Evolutionary conservation across 108 stramenopile genomes (phyloP).

Genomic region (Stephanodiscus triporus): DNA sequence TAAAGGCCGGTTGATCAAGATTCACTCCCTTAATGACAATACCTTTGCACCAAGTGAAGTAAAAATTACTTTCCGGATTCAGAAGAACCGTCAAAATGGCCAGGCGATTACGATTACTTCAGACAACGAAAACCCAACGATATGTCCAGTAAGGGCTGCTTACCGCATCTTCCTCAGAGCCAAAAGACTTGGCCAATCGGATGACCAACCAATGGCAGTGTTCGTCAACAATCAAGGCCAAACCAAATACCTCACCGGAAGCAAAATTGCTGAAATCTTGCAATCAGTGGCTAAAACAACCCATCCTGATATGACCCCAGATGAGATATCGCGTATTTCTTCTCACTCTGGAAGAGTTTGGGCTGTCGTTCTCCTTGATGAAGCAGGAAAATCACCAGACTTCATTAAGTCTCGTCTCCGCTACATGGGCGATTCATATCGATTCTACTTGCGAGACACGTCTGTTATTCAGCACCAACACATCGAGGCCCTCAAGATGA

Average conservation of each 20-base stretch:
- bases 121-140: not conserved
- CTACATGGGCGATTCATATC: not conserved
- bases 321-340: not conserved
- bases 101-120: not conserved
- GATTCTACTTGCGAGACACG: not conserved
- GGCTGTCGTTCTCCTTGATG: conserved; percentile 7
- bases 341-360: conserved; percentile 19
- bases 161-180: not conserved
- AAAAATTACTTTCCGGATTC: conserved; percentile 7
- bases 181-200: not conserved
- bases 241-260: too few species aligned
- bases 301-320: conserved; percentile 4
- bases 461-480: not conserved
- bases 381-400: not conserved
- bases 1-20: not conserved
- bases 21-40: too few species aligned
- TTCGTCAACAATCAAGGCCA: conserved; percentile 4
- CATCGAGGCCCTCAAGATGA: not conserved
- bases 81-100: conserved; percentile 10
- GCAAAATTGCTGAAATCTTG: not conserved
- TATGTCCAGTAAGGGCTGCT: not conserved
- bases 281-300: not conserved
- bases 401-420: not conserved
- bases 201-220: conserved; percentile 1
- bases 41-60: too few species aligned